phyloP scores from a whole-genome alignment of 306 rosid genomes.

The Albizia julibrissin region DNA sequence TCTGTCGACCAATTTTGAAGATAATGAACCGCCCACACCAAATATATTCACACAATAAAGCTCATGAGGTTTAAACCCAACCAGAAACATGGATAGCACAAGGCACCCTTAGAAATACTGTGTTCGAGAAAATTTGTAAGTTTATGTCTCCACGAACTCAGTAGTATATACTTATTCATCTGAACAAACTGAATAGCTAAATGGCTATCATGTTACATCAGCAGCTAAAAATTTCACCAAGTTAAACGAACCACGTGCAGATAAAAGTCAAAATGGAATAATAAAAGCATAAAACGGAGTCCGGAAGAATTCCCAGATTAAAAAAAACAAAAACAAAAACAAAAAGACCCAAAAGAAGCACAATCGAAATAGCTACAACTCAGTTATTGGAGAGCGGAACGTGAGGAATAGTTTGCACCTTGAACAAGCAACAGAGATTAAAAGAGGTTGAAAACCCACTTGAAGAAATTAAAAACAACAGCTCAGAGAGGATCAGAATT shows the following conservation, averaged over 20 bases:
- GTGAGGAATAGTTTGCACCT: conserved; percentile 22
- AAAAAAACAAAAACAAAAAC: too few species aligned
- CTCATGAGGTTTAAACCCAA: not conserved
- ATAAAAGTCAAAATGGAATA: not conserved
- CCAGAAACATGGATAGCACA: not conserved
- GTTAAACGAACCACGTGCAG: not conserved
- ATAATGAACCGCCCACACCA: not conserved
- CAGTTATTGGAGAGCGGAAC: not conserved
- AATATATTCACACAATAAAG: not conserved
- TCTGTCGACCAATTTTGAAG: not conserved
- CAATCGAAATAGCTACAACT: not conserved
- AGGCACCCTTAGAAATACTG: not conserved
- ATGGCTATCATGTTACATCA: not conserved
- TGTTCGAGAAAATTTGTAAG: not conserved
- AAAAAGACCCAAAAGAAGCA: not conserved
- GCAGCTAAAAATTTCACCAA: too few species aligned
- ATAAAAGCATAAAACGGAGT: not conserved
- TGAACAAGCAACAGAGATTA: conserved; percentile 5
- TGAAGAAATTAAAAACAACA: not conserved
- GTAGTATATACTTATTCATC: not conserved
- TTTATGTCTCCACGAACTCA: not conserved
- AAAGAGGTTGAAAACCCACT: not conserved
- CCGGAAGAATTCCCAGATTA: not conserved
- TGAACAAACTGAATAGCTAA: not conserved
- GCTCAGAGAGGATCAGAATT: not conserved